These are phyloP conservation scores for Citeromyces matritensis DNA, from an alignment of 805 yeast genomes.

Conservation along the genomic window DNA sequence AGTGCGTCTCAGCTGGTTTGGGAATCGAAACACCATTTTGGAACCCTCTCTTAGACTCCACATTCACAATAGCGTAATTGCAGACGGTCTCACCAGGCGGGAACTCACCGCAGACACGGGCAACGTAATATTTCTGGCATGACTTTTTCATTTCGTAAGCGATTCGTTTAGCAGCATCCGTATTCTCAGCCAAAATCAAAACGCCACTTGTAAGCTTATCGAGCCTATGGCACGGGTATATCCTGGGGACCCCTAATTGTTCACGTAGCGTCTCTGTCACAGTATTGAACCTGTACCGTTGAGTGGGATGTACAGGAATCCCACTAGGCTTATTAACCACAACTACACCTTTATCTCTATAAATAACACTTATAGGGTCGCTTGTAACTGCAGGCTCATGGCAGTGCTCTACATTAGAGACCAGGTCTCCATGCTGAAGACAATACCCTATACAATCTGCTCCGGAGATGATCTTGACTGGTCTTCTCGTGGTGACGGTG, in stretches of 20 bases:
- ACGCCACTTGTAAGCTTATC: conserved; percentile 40
- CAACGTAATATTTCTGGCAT: conserved; percentile 26
- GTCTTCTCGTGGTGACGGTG: conserved; percentile 3
- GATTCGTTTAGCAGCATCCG: conserved; percentile 18
- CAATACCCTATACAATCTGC: conserved; percentile 2
- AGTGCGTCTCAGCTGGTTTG: conserved; percentile 9
- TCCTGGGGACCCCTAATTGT: conserved; percentile 10
- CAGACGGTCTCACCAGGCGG: conserved; percentile 15
- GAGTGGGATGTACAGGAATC: conserved; percentile 38
- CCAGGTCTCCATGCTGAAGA: conserved; percentile 12
- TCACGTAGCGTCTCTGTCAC: conserved; percentile 23
- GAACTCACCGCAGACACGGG: conserved; percentile 26
- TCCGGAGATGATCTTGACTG: background rate
- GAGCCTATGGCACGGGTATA: conserved; percentile 27
- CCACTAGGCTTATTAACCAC: conserved; percentile 39
- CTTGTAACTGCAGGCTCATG: conserved; percentile 11
- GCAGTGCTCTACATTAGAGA: conserved; percentile 11
- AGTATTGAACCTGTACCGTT: conserved; percentile 25
- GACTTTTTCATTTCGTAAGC: conserved; percentile 13
- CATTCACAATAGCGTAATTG: conserved; percentile 19
- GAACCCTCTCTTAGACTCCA: conserved; percentile 14
- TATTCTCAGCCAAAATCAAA: conserved; percentile 23
- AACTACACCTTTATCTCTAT: conserved; percentile 19
- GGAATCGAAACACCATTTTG: conserved; percentile 8
- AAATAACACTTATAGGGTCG: conserved; percentile 10